Conservation (phyloP, 345 rosid species). For the Rubroshorea leprosula region DNA sequence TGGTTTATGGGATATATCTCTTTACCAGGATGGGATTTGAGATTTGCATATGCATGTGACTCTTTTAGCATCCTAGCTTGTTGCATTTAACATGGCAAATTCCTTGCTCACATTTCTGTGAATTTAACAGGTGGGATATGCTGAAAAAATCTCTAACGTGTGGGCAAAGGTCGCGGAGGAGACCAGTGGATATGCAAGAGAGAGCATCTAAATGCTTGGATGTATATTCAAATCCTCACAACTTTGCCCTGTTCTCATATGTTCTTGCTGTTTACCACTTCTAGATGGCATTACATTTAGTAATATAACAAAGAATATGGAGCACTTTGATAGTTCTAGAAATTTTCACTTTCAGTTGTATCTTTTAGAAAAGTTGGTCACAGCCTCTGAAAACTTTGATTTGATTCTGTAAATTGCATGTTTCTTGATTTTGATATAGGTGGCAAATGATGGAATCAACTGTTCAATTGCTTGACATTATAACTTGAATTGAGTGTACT, state of each 20-base stretch:
- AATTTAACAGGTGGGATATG: slow-evolving; percentile 74
- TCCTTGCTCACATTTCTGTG: background rate
- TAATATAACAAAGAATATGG: slow-evolving; percentile 17
- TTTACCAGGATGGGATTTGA: background rate
- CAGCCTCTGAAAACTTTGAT: background rate
- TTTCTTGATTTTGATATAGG: background rate
- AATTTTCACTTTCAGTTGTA: background rate
- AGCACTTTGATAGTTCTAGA: slow-evolving; percentile 3
- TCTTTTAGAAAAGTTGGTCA: slow-evolving; percentile 7
- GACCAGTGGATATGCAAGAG: slow-evolving; percentile 60
- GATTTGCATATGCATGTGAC: background rate
- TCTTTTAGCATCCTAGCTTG: background rate
- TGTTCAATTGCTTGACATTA: background rate
- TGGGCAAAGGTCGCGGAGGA: slow-evolving; percentile 93
- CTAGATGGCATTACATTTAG: slow-evolving; percentile 15
- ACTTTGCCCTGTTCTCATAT: slow-evolving; percentile 7
- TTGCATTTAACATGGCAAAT: background rate
- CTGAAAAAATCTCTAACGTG: slow-evolving; percentile 84
- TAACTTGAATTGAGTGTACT: background rate
- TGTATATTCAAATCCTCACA: slow-evolving; percentile 39
- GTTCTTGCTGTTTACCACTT: slow-evolving; percentile 11
- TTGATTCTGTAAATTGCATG: slow-evolving; percentile 14
- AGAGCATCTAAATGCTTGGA: slow-evolving; percentile 28
- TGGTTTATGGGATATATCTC: too few relatives aligned
- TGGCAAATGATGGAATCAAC: background rate